A percentile compares a stretch with the other conserved stretches of the same genome.
Evolutionary conservation across 331 rosid species (phyloP).

Genomic region (Spiraea crenata): DNA sequence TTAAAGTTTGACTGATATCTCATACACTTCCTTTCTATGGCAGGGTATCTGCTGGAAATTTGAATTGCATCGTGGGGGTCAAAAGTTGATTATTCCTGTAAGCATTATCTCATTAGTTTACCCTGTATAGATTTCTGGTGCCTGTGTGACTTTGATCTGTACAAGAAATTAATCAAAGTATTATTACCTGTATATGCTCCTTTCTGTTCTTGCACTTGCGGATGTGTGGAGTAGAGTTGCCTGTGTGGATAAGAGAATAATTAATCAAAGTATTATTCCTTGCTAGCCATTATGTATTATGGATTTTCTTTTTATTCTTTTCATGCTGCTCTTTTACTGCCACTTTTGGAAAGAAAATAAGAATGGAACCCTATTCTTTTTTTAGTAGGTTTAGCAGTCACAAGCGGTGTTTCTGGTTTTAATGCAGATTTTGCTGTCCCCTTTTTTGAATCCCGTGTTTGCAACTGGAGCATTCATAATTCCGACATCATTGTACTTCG

Average conservation of each 20-base stretch:
- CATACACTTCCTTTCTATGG: constrained; percentile 17
- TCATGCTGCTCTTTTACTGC: background rate
- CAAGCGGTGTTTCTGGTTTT: constrained; percentile 24
- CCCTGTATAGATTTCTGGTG: constrained; percentile 2
- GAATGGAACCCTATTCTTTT: background rate
- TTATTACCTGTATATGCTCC: background rate
- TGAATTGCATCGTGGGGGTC: constrained; percentile 87
- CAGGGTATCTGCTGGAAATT: constrained; percentile 94
- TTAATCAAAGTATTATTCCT: too few relatives aligned
- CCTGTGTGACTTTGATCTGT: background rate
- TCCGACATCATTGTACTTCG: constrained; percentile 83
- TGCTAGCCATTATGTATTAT: background rate
- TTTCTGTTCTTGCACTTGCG: background rate
- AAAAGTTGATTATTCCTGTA: constrained; percentile 85
- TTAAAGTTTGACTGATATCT: background rate
- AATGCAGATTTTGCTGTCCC: constrained; percentile 75
- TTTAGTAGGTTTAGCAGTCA: background rate
- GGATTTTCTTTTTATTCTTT: background rate
- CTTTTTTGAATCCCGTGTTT: constrained; percentile 61
- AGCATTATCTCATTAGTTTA: constrained; percentile 33
- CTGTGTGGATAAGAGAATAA: too few relatives aligned
- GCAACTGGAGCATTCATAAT: constrained; percentile 86
- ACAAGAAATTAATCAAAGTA: background rate
- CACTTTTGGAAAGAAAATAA: background rate
- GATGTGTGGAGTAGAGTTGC: background rate